Percentiles rank a stretch among this genome's conserved stretches.
Conservation (phyloP, 1,284 basidiomycete genomes). For the Xerocomus amazonicus region DNA sequence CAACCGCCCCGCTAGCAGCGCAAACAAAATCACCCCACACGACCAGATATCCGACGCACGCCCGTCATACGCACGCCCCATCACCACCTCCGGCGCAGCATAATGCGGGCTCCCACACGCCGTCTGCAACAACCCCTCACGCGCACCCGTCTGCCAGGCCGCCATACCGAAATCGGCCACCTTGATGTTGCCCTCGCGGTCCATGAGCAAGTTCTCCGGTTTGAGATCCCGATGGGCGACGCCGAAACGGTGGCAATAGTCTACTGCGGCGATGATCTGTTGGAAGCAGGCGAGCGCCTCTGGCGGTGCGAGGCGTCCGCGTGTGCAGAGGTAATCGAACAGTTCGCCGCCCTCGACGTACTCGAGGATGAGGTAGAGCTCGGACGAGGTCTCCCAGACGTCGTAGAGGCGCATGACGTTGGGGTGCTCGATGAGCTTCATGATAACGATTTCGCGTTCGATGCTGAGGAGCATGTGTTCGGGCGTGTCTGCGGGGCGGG, state of each 20-base stretch:
- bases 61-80: conserved; percentile 85
- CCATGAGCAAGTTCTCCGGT: conserved; percentile 92
- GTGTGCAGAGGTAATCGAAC: conserved; percentile 90
- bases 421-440: conserved; percentile 98
- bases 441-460: conserved; percentile 97
- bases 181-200: conserved; percentile 86
- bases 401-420: conserved; percentile 95
- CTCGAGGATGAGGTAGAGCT: conserved; percentile 93
- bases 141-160: conserved; percentile 72
- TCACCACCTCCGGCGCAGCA: conserved; percentile 93
- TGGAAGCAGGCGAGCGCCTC: conserved; percentile 96
- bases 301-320: conserved; percentile 71
- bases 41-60: conserved; percentile 95
- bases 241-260: conserved; percentile 96
- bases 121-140: conserved; percentile 73
- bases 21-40: conserved; percentile 94
- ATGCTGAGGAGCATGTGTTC: conserved; percentile 75
- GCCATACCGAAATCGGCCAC: conserved; percentile 99
- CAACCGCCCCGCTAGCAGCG: conserved; percentile 84
- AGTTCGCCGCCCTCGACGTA: conserved; percentile 97
- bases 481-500: conserved; percentile 60
- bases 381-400: conserved; percentile 93
- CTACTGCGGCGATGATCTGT: conserved; percentile 91
- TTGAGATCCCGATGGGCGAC: conserved; percentile 98
- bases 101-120: conserved; percentile 97